Conservation (phyloP, 108 stramenopile genomes). For the Aurantiochytrium sp. region DNA sequence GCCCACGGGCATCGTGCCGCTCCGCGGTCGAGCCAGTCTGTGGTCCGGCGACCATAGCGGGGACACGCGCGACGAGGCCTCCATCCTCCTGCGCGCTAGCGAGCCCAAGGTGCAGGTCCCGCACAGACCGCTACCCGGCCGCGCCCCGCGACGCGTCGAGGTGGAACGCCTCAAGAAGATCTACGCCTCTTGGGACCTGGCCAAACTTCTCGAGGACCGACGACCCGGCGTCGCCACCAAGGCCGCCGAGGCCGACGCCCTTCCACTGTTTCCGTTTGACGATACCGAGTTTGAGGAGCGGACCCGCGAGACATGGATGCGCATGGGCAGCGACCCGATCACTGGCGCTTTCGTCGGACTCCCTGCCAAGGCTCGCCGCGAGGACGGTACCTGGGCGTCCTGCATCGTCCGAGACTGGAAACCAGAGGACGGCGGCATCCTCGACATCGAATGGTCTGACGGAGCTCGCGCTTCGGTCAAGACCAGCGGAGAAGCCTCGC, state of each 20-base stretch:
- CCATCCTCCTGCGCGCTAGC: background rate
- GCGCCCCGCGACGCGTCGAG: constrained; percentile 59
- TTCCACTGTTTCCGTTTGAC: constrained; percentile 56
- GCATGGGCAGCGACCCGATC: constrained; percentile 34
- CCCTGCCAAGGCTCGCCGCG: constrained; percentile 30
- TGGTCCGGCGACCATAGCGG: background rate
- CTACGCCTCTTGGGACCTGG: constrained; percentile 47
- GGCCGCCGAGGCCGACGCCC: background rate
- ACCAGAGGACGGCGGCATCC: background rate
- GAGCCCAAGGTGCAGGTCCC: constrained; percentile 61
- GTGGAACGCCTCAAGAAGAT: constrained; percentile 55
- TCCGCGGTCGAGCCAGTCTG: background rate
- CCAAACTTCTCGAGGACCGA: constrained; percentile 40
- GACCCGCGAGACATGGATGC: constrained; percentile 48
- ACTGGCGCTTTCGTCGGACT: constrained; percentile 6
- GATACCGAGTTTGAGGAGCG: constrained; percentile 47
- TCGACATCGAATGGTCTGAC: background rate
- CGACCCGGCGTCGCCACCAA: constrained; percentile 33
- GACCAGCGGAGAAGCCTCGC: no score
- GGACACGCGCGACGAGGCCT: background rate
- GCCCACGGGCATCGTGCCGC: background rate
- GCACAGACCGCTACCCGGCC: constrained; percentile 50
- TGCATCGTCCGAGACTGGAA: background rate
- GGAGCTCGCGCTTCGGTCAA: no score
- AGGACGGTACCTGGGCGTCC: constrained; percentile 19